Evolutionary conservation across 345 rosid genomes (phyloP).

Genomic region (Rhizophora apiculata): DNA sequence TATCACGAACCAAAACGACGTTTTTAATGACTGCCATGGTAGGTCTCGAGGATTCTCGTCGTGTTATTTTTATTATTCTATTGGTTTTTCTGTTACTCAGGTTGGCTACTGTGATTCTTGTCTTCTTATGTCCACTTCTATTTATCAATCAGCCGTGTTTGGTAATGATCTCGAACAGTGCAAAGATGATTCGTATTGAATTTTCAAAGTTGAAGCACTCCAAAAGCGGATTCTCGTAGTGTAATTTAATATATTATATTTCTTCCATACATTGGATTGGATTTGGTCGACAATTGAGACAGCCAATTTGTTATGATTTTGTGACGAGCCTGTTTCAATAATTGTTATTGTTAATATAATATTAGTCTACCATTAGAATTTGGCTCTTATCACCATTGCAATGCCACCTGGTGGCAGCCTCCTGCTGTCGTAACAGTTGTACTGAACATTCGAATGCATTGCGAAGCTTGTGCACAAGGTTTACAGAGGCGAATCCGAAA

Average conservation of each 20-base stretch:
- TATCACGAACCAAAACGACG: too few relatives aligned
- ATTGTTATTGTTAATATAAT: too few relatives aligned
- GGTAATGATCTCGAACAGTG: neutral
- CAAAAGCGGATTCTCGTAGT: neutral
- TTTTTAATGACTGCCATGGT: neutral
- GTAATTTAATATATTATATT: too few relatives aligned
- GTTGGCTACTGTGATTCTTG: slow-evolving; percentile 17
- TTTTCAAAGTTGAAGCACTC: neutral
- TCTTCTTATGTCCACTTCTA: slow-evolving; percentile 10
- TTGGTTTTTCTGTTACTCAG: slow-evolving; percentile 1
- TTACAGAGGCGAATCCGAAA: slow-evolving; percentile 46
- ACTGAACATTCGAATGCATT: slow-evolving; percentile 61
- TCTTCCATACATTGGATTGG: too few relatives aligned
- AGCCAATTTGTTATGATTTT: too few relatives aligned
- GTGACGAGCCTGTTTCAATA: too few relatives aligned
- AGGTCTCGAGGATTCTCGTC: slow-evolving; percentile 10
- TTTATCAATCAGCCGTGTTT: too few relatives aligned
- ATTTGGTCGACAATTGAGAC: too few relatives aligned
- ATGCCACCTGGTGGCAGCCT: slow-evolving; percentile 33
- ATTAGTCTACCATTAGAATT: neutral
- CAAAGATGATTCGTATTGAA: neutral
- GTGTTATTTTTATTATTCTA: neutral
- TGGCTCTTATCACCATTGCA: neutral
- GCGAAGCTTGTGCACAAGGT: slow-evolving; percentile 68
- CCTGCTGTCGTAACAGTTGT: slow-evolving; percentile 47